phyloP scores from a whole-genome alignment of 208 protist species.

The Strigomonas oncopelti region DNA sequence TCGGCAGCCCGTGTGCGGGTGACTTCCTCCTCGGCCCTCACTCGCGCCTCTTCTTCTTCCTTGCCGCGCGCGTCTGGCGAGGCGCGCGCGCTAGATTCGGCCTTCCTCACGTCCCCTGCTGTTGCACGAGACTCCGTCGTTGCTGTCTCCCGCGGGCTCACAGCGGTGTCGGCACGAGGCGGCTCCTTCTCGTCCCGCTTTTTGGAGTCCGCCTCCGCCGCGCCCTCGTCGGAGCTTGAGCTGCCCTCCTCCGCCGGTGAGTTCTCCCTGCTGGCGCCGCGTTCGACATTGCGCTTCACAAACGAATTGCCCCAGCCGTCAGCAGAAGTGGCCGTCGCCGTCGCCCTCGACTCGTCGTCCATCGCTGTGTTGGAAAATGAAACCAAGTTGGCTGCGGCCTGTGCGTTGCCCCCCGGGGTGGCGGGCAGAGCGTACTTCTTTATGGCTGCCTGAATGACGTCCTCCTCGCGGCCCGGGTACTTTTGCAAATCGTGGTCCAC shows the following conservation, averaged over 20 bases:
- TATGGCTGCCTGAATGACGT: conserved; percentile 31
- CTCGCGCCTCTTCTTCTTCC: conserved; percentile 9
- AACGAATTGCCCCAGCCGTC: not conserved
- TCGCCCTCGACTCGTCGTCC: not conserved
- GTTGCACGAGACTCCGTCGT: not conserved
- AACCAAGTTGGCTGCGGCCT: not conserved
- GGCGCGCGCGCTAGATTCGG: too few relatives aligned
- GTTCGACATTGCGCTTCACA: not conserved
- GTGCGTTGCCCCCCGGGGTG: not conserved
- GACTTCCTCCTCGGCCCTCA: conserved; percentile 6
- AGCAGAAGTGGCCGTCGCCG: not conserved
- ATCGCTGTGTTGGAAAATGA: not conserved
- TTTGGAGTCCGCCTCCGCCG: not conserved
- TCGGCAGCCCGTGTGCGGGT: not conserved
- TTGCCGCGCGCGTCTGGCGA: not conserved
- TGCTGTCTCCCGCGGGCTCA: not conserved
- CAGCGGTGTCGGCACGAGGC: not conserved
- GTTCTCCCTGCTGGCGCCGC: not conserved
- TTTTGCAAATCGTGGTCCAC: conserved; percentile 36
- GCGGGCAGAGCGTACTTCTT: conserved; percentile 17
- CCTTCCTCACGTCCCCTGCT: not conserved
- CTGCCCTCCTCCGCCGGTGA: not conserved
- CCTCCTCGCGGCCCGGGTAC: conserved; percentile 50
- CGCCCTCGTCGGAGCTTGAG: not conserved
- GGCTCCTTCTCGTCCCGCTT: not conserved